Base-by-base conservation (phyloP, 208 protist genomes). In the Herpetomonas muscarum region DNA sequence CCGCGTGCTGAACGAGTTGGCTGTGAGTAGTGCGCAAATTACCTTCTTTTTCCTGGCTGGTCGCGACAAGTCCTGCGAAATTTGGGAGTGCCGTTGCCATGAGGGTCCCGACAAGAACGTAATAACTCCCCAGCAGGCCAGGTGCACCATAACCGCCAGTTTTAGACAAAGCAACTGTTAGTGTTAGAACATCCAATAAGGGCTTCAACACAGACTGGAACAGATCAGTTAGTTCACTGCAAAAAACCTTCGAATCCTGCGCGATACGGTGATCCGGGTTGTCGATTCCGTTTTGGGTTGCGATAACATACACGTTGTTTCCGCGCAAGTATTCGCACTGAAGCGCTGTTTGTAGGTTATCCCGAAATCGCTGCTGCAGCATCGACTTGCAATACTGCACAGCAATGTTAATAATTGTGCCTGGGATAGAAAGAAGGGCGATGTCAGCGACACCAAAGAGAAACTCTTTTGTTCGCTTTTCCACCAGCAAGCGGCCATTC, bases 191-290 rank as follows among this genome's bases (percentile, higher is more conserved):
- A 50, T 97, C 86, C 19, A 95, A 29, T 1, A 91, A 53, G 1
- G 91, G 91, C 55, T 88, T 86, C 37, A 97, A 52, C 10, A 92
- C 55, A 1, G 85, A 70, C 6, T 66, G 63, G 50, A 94, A 84
- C 24, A 97, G 47, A 50, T 79, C 71, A 6, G 79, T 72, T 3
- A 97, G 44, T 25, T 82, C 72, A 17, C 69, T 83, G 65, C 85
- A 91, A 48, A 93, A 95, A 47, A 81, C 48, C 31, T 85, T 74
- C 13, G 84, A 70, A 51, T 92, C 86, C 29, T 88, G 56, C 44
- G 85, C 74, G 31, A 96, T 67, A 32, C 84, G 78, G 39, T 93
- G 84, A 29, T 89, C 84, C 12, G 82, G 79, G 52, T 93, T 88
- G 66, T 93, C 85, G 13, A 93, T 58, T 10, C 24, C 22, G 26